Evolutionary conservation across 441 rosid genomes (phyloP), one percentile per base, ranked within the genome.

Genomic region (Erodium texanum): DNA sequence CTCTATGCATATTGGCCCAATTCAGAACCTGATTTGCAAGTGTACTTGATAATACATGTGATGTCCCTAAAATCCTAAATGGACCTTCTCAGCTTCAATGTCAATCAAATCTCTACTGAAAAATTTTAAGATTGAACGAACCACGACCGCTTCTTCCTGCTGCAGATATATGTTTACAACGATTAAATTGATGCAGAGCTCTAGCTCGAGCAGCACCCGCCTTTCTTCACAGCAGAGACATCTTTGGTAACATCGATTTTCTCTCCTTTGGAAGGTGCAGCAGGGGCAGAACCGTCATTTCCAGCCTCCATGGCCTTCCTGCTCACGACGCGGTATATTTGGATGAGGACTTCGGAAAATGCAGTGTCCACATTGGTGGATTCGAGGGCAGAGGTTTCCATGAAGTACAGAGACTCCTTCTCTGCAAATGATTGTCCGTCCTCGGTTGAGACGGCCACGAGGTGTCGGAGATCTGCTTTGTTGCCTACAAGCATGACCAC

Each of bases 331-430:
- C 83, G 78, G 68, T 82, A 85, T 61, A 85, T 83, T 70, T 85
- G 86, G 0, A 81, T 82, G 62, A 85, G 73, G 32, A 83, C 67
- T 3, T 82, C 70, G 38, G 80, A 68, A 72, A 85, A 85, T 24
- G 89, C 85, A 5, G 80, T 61, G 66, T 85, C 87, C 10, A 85
- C 87, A 71, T 85, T 85, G 15, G 83, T 82, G 27, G 86, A 70
- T 67, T 83, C 83, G 11, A 85, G 84, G 5, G 89, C 87, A 34
- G 89, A 85, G 20, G 87, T 85, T 78, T 85, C 89, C 82, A 82
- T 76, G 68, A 82, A 85, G 73, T 79, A 83, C 36, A 85, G 77
- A 78, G 65, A 70, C 75, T 85, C 85, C 69, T 66, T 80, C 69
- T 83, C 73, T 0, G 89, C 83, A 67, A 81, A 85, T 68, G 83